These are phyloP conservation scores for Phylloporus sp. DNA, from an alignment of 768 basidiomycete genomes.

Conservation along the genomic window DNA sequence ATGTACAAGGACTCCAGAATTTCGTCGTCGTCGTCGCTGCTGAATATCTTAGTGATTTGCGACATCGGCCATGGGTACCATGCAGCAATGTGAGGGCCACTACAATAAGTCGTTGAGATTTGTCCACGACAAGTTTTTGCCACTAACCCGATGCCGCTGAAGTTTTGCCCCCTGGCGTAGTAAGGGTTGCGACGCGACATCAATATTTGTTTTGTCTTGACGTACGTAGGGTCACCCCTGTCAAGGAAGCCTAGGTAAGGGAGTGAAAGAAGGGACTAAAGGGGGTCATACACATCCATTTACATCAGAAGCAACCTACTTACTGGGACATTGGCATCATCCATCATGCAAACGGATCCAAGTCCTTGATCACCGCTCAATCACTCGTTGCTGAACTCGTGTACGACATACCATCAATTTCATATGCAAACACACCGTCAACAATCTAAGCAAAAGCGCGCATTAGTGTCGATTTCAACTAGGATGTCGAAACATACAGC, in stretches of 20 bases:
- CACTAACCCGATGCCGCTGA: constrained; percentile 66
- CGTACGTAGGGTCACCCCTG: constrained; percentile 53
- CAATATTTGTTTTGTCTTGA: constrained; percentile 59
- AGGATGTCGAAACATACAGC: constrained; percentile 39
- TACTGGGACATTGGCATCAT: constrained; percentile 82
- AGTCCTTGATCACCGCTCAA: constrained; percentile 40
- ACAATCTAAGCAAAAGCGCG: constrained; percentile 42
- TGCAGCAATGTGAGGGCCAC: constrained; percentile 70
- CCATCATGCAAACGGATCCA: constrained; percentile 74
- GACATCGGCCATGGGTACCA: constrained; percentile 87
- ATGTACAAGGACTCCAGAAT: constrained; percentile 59
- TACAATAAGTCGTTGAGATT: constrained; percentile 23
- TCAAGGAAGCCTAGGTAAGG: constrained; percentile 78
- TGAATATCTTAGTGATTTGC: constrained; percentile 68
- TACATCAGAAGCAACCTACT: constrained; percentile 18
- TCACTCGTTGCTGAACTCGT: not conserved
- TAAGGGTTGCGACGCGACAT: constrained; percentile 69
- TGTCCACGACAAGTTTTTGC: not conserved
- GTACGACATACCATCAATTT: constrained; percentile 55
- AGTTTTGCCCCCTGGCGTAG: constrained; percentile 56
- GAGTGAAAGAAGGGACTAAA: constrained; percentile 68
- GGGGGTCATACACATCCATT: not conserved
- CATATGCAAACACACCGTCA: constrained; percentile 70
- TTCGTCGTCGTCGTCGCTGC: constrained; percentile 68
- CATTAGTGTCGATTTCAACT: not conserved